Base-by-base conservation (phyloP, 108 stramenopile genomes). In the Skeletonema costatum region DNA sequence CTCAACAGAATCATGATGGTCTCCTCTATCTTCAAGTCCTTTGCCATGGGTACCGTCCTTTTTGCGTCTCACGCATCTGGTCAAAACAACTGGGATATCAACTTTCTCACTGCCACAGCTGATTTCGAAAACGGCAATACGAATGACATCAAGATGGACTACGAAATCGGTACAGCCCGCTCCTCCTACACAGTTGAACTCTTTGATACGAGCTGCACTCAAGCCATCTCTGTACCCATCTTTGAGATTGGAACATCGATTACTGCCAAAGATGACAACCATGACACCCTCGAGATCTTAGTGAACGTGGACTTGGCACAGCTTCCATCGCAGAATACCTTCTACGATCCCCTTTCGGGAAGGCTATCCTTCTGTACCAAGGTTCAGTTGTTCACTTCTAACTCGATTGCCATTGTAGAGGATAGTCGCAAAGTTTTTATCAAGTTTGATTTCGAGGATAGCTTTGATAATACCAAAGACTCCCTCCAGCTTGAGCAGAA, bases 51-150 rank as follows among this genome's bases (percentile, higher is more conserved):
- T 44, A 50, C 68, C 25, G 38, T 42, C n/a, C 68, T 74, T 32
- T 32, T 81, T 13, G 44, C 39, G 13, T 70, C 51, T 4, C 64
- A 63, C 2, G 17, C 72, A 2, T 42, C 51, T 6, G 73, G 73
- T 35, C 62, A 70, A 31, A 66, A 74, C 71, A 81, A 81, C 39
- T 81, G 73, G 68, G 80, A 81, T 32, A 73, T 81, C 63, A 56
- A 68, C 36, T 74, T 61, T 63, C 68, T 64, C 0, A 33, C 36
- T 0, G 65, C 74, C 31, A 32, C 31, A 11, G 64, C 73, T 21
- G 51, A 74, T 39, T 81, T 74, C 33, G 25, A n/a, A 8, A 59
- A 64, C 10, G 64, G 31, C 1, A 21, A 38, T 21, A 74, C 60
- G 25, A 73, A 70, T 46, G 66, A 69, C 38, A 48, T 73, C 39